Percentiles rank a stretch among this genome's conserved stretches.
Evolutionary conservation across 306 rosid species (phyloP).

Genomic region (Cucurbita pepo): DNA sequence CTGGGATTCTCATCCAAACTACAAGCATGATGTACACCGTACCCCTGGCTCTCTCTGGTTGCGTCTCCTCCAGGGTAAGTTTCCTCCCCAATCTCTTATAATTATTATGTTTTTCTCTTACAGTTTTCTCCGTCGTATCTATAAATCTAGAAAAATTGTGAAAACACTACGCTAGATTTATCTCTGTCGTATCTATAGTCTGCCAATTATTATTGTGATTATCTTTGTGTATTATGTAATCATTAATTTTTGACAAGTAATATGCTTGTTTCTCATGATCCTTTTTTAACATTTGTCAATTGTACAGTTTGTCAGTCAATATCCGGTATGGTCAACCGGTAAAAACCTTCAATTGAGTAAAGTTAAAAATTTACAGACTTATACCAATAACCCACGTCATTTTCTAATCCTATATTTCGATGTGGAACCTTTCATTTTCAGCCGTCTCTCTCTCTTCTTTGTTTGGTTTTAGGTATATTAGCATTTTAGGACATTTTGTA

Average conservation of each 20-base stretch:
- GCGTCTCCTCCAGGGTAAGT: constrained; percentile 83
- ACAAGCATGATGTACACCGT: constrained; percentile 97
- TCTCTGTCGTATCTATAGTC: neutral
- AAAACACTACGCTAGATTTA: neutral
- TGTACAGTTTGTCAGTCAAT: neutral
- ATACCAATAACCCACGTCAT: neutral
- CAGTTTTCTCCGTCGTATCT: neutral
- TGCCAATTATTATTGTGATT: neutral
- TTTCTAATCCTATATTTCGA: neutral
- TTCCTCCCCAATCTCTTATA: neutral
- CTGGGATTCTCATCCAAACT: constrained; percentile 90
- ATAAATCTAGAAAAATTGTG: neutral
- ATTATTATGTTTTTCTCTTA: neutral
- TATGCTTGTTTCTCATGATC: neutral
- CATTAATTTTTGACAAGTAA: neutral
- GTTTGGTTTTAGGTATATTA: neutral
- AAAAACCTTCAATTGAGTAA: neutral
- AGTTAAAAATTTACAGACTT: neutral
- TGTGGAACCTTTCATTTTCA: neutral
- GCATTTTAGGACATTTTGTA: neutral
- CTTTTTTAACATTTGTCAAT: neutral
- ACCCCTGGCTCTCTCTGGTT: constrained; percentile 93
- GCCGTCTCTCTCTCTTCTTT: neutral
- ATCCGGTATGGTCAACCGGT: neutral
- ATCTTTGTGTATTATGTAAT: neutral